Base-by-base conservation (phyloP, 2,329 filamentous ascomycete species). In the Alternaria ethzedia region DNA sequence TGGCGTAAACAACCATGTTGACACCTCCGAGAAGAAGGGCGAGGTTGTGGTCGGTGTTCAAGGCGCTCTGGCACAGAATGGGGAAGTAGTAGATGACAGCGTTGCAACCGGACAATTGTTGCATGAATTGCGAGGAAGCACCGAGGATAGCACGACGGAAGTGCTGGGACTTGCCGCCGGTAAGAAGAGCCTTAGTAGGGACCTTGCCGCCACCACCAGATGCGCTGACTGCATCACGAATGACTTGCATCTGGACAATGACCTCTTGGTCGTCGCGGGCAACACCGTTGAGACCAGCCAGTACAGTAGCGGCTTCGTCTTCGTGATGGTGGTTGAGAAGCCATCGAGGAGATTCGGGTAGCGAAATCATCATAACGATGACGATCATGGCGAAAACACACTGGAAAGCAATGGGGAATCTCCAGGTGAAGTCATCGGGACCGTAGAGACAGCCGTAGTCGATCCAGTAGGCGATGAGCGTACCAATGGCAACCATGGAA, bases 91-190 rank as follows among this genome's bases (percentile, higher is more conserved):
- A 83, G 65, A 82, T 83, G 60, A 83, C 80, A 13, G 80, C 81
- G 59, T 82, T 82, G 65, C 75, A 77, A 23, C 73, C 74, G 41
- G 71, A 73, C 45, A 75, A 64, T 50, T 90, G 88, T 73, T 90
- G 88, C 83, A 89, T 87, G 46, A 90, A 81, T 75, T 90, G 88
- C 6, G 83, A 84, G n/a, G 82, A 84, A 2, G 86, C 82, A 13
- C 87, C 88, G 8, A 90, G 82, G 36, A 89, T 62, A 81, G 89
- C 86, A 49, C 88, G 84, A 15, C 88, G 85, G 79, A 89, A 85
- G 72, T 90, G 87, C 79, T 90, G 88, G 0, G 86, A 88, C 79
- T 87, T 88, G 67, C 88, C 88, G 57, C 83, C 82, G 4, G 86
- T 89, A 68, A 89, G 89, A 80, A 11, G 86, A 83, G 69, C 83